Base-by-base conservation (phyloP, 192 early-diverging fungal genomes). In the Coemansia nantahalensis region DNA sequence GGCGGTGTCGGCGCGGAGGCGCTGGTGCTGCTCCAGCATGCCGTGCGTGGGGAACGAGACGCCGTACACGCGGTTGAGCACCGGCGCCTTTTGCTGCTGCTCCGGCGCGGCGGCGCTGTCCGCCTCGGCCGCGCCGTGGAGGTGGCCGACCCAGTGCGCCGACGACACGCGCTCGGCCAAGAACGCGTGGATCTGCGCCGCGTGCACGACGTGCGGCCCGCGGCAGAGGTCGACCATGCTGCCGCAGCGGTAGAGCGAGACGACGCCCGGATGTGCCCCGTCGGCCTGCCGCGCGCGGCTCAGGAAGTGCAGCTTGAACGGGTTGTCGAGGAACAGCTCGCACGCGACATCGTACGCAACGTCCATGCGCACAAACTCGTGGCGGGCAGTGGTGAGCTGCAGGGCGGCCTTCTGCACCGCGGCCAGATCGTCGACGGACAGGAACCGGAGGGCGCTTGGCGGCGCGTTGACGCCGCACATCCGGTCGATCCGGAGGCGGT, bases 161-260 rank as follows among this genome's bases (percentile, higher is more conserved):
- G 73, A 80, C 23, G 85, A 80, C 0, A 84, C 80, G 23, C 77
- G 64, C 10, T 74, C 48, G 8, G 87, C 51, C 59, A 80, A 78
- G 30, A 88, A 51, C 1, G 76, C 68, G 19, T 73, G 64, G 24
- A 92, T 34, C 35, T 80, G 72, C 6, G 81, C 77, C 3, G 87
- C 85, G 45, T 85, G 75, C n/a, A 79, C 77, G 4, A 90, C 65
- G 71, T 90, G 85, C 8, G 90, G 90, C 9, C 87, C 90, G 26
- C 84, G 82, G 48, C 86, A 87, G 26, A 92, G 69, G 57, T 90
- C 90, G 42, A 92, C 81, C 62, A 89, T 85, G 19, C 80, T 59
- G 26, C 84, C 83, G 49, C 84, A 86, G 37, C 80, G 75, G 54
- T 87, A 90, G 3, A 92, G 46, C 1, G 82, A 82, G 48, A 92